Percentiles rank a stretch among this genome's conserved stretches.
phyloP scores from a whole-genome alignment of 257 asterid genomes.

The Solanum arcanum region DNA sequence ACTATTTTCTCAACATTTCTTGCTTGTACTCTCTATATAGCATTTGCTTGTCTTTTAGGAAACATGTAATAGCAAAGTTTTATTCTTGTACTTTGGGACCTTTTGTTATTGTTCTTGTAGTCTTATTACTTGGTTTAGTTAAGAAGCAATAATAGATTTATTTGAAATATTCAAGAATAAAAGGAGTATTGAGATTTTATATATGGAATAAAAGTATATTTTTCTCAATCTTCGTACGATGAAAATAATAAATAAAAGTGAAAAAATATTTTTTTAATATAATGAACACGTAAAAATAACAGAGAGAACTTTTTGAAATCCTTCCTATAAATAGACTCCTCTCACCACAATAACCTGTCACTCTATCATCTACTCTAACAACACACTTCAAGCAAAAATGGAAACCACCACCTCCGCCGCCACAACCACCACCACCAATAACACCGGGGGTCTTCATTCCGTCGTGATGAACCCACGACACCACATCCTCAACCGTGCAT shows the following conservation, averaged over 20 bases:
- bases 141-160: neutral
- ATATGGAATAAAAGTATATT: no score
- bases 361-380: neutral
- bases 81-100: neutral
- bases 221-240: no score
- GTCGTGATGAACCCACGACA: conserved; percentile 21
- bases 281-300: neutral
- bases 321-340: neutral
- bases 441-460: conserved; percentile 33
- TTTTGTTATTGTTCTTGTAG: neutral
- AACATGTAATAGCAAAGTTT: neutral
- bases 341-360: neutral
- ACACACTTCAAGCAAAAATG: neutral
- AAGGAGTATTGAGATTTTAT: neutral
- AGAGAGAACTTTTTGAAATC: accelerated
- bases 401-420: neutral
- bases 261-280: neutral
- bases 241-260: neutral
- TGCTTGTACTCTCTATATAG: conserved; percentile 14
- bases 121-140: neutral
- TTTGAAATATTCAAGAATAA: neutral
- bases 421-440: neutral
- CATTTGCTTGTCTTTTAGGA: neutral
- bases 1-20: conserved; percentile 28
- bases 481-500: conserved; percentile 45